These are phyloP conservation scores for Talaromyces funiculosus DNA, from an alignment of 2,329 filamentous ascomycete species.

Conservation along the genomic window DNA sequence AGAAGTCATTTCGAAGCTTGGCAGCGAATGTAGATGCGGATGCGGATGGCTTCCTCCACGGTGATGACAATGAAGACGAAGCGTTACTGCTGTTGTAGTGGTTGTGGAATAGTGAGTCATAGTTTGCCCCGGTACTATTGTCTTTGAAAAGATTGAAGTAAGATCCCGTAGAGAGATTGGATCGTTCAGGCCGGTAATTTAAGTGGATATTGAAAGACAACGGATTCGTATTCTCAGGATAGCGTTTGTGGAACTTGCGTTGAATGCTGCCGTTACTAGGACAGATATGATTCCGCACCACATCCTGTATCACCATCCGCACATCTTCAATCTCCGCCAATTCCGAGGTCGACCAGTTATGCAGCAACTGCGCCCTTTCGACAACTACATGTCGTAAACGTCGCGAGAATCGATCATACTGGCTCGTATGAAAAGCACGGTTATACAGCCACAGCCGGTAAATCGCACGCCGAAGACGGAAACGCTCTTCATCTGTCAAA, in stretches of 20 bases:
- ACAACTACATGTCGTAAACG: constrained; percentile 41
- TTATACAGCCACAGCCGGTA: constrained; percentile 59
- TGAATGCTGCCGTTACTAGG: constrained; percentile 57
- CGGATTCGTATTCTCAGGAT: constrained; percentile 45
- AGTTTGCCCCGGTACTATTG: background rate
- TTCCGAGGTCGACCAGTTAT: constrained; percentile 53
- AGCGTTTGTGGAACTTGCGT: constrained; percentile 54
- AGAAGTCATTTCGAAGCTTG: constrained; percentile 44
- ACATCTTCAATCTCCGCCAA: constrained; percentile 57
- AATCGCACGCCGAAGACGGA: constrained; percentile 50
- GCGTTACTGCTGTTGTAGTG: constrained; percentile 20
- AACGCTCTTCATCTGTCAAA: constrained; percentile 46
- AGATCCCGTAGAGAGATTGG: constrained; percentile 2
- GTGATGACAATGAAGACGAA: constrained; percentile 22
- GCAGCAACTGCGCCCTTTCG: constrained; percentile 52
- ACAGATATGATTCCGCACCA: constrained; percentile 54
- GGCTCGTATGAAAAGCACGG: constrained; percentile 52
- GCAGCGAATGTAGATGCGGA: constrained; percentile 30
- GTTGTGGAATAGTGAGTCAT: constrained; percentile 22
- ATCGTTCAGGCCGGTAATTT: constrained; percentile 38
- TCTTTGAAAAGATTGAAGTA: constrained; percentile 9
- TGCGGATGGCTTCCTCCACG: background rate
- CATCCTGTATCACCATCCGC: constrained; percentile 50
- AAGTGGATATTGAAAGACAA: constrained; percentile 50
- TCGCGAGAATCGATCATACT: constrained; percentile 48